phyloP scores from a whole-genome alignment of 1,139 yeast species.

The Candida neerlandica region DNA sequence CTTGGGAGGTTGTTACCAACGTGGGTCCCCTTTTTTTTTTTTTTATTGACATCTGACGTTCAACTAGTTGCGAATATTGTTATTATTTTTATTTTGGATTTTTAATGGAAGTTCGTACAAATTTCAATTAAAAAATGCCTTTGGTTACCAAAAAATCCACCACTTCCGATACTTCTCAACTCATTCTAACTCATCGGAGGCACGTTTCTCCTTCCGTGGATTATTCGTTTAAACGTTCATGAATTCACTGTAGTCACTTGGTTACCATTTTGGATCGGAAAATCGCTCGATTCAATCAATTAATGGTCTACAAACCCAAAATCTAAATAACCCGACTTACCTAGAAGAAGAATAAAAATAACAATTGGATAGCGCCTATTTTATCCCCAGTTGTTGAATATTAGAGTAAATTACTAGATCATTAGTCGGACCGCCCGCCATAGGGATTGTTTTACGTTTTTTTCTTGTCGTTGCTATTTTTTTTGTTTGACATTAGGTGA shows the following conservation, averaged over 20 bases:
- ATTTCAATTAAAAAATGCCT: not conserved
- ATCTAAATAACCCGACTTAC: not conserved
- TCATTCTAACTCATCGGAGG: not conserved
- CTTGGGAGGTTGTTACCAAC: not conserved
- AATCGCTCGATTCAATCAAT: not conserved
- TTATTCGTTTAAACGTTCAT: too few relatives aligned
- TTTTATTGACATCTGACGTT: not conserved
- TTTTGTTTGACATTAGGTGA: too few relatives aligned
- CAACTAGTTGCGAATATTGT: not conserved
- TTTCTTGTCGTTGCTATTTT: too few relatives aligned
- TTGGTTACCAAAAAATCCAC: not conserved
- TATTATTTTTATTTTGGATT: not conserved
- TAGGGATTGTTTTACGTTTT: too few relatives aligned
- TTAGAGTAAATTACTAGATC: too few relatives aligned
- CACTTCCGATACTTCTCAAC: not conserved
- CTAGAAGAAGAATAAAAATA: not conserved
- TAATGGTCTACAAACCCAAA: not conserved
- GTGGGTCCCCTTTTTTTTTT: not conserved
- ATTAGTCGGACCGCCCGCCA: too few relatives aligned
- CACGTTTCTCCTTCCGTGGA: not conserved
- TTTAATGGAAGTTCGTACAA: not conserved
- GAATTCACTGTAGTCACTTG: not conserved
- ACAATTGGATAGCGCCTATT: too few relatives aligned
- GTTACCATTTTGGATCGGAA: constrained; percentile 1
- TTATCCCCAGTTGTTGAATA: too few relatives aligned